Conservation (phyloP, 805 yeast species). For the Priceomyces haplophilus region DNA sequence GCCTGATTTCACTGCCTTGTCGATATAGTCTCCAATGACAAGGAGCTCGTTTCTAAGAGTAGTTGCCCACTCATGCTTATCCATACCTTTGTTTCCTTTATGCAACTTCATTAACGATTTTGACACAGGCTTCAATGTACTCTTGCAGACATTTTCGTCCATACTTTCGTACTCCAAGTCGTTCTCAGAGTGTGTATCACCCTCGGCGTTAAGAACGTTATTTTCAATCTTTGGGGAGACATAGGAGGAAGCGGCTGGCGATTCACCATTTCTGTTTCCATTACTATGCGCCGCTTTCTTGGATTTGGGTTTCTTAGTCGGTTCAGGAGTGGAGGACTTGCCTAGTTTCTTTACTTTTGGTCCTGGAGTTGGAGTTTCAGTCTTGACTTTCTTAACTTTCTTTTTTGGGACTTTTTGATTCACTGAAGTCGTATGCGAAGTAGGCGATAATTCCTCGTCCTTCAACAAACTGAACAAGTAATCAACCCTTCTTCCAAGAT, state of each 20-base stretch:
- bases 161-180: constrained; percentile 67
- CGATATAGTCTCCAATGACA: constrained; percentile 71
- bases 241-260: constrained; percentile 7
- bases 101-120: constrained; percentile 63
- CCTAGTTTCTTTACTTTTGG: constrained; percentile 15
- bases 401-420: constrained; percentile 14
- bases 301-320: constrained; percentile 15
- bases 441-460: constrained; percentile 37
- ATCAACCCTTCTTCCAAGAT: constrained; percentile 87
- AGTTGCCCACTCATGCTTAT: constrained; percentile 74
- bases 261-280: background rate
- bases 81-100: constrained; percentile 70
- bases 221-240: constrained; percentile 6
- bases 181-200: constrained; percentile 15
- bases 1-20: constrained; percentile 9
- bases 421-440: constrained; percentile 2
- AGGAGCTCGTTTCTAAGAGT: constrained; percentile 64
- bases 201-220: constrained; percentile 2
- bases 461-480: constrained; percentile 69
- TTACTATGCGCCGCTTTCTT: constrained; percentile 6
- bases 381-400: constrained; percentile 15
- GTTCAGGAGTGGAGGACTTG: constrained; percentile 19
- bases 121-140: constrained; percentile 61
- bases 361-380: constrained; percentile 14
- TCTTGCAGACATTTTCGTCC: constrained; percentile 71